These are phyloP conservation scores for Codiaeum variegatum DNA, from an alignment of 441 rosid species.

Conservation along the genomic window DNA sequence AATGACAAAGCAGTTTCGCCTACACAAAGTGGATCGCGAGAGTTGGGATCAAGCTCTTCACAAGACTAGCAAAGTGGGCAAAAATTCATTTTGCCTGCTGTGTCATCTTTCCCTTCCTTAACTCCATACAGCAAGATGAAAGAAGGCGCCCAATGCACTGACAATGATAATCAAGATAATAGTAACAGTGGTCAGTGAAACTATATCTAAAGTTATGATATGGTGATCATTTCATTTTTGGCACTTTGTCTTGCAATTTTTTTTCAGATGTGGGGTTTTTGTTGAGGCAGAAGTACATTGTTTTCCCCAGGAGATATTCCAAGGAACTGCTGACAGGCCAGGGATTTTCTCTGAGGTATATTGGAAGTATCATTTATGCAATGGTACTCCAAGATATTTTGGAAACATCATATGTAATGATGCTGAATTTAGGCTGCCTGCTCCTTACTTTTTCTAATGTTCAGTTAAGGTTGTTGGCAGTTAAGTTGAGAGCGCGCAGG, in stretches of 20 bases:
- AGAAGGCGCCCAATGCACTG: slow-evolving; percentile 5
- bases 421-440: neutral
- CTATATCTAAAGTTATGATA: neutral
- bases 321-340: slow-evolving; percentile 7
- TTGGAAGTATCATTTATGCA: slow-evolving; percentile 5
- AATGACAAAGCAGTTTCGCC: slow-evolving; percentile 30
- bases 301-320: slow-evolving; percentile 1
- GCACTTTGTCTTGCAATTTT: neutral
- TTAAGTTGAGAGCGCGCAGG: too few species aligned
- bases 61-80: slow-evolving; percentile 21
- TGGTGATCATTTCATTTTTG: neutral
- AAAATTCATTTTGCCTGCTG: slow-evolving; percentile 21
- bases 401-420: slow-evolving; percentile 7
- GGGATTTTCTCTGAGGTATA: neutral
- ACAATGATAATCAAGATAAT: slow-evolving; percentile 13
- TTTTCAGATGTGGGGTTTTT: neutral
- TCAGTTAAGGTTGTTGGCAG: neutral
- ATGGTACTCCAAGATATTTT: neutral
- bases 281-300: neutral
- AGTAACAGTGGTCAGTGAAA: slow-evolving; percentile 12
- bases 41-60: slow-evolving; percentile 20
- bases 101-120: slow-evolving; percentile 35
- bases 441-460: neutral
- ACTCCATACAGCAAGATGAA: slow-evolving; percentile 24
- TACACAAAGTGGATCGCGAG: slow-evolving; percentile 21